Percentiles rank a stretch among this genome's conserved stretches.
Conservation (phyloP, 2,329 filamentous ascomycete species). For the Zymoseptoria brevis region DNA sequence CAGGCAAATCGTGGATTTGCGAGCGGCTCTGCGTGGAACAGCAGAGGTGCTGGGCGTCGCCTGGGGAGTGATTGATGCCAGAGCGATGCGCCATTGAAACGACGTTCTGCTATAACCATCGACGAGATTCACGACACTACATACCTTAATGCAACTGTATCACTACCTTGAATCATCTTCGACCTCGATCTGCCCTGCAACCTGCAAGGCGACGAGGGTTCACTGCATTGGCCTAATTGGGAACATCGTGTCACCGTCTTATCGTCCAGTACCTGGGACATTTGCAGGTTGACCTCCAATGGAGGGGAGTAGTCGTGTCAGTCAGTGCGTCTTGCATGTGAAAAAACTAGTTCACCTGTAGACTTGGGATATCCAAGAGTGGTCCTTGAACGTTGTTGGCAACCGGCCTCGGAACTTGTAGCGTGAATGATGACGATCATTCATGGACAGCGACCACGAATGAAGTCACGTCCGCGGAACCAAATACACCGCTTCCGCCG, state of each 20-base stretch:
- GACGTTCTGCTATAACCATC: background rate
- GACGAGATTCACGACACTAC: background rate
- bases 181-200: background rate
- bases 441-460: background rate
- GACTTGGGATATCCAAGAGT: background rate
- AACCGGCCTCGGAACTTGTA: background rate
- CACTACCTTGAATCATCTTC: background rate
- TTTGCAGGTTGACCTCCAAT: background rate
- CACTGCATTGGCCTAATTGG: background rate
- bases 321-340: background rate
- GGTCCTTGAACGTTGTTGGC: background rate
- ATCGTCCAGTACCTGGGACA: background rate
- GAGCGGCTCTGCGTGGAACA: slow-evolving; percentile 44
- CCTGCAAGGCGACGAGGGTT: background rate
- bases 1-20: slow-evolving; percentile 27
- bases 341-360: background rate
- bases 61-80: slow-evolving; percentile 41
- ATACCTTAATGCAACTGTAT: background rate
- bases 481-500: background rate
- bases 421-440: background rate
- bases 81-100: background rate
- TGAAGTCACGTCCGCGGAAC: background rate
- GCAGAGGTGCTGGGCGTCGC: slow-evolving; percentile 54
- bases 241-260: background rate
- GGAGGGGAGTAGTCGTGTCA: background rate